These are phyloP conservation scores for Misopates orontium DNA, from an alignment of 257 asterid species.

Conservation along the genomic window DNA sequence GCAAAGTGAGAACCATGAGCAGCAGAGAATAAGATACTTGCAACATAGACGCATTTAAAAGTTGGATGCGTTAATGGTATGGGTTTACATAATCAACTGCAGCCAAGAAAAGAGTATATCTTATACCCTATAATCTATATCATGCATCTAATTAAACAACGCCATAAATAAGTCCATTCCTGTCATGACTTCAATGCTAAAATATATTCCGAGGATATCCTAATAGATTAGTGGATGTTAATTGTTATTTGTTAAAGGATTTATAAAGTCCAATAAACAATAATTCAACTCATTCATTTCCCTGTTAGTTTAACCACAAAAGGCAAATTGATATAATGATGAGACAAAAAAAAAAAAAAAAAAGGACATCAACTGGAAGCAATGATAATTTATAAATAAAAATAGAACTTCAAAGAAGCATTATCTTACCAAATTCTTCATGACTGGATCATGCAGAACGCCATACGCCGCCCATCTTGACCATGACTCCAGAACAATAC, in stretches of 20 bases:
- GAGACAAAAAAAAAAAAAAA: neutral
- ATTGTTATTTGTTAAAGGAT: neutral
- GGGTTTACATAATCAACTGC: constrained; percentile 9
- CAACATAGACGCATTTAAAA: neutral
- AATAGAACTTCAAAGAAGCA: constrained; percentile 7
- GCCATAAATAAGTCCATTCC: neutral
- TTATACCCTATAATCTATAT: constrained; percentile 6
- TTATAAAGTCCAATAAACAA: neutral
- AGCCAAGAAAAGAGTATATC: constrained; percentile 7
- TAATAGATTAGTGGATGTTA: neutral
- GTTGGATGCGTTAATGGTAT: no score
- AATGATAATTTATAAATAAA: neutral
- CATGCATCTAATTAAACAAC: constrained; percentile 11
- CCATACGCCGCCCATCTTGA: constrained; percentile 96
- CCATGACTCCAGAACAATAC: constrained; percentile 97
- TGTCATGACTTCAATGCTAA: constrained; percentile 3
- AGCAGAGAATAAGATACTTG: constrained; percentile 16
- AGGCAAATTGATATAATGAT: neutral
- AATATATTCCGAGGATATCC: constrained; percentile 2
- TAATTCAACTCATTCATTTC: neutral
- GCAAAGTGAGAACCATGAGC: constrained; percentile 33
- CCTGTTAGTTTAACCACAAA: neutral
- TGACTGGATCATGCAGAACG: constrained; percentile 74
- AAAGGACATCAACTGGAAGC: neutral
- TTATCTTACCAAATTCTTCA: constrained; percentile 60